Evolutionary conservation across 768 basidiomycete species (phyloP).

Genomic region (Exidia glandulosa): DNA sequence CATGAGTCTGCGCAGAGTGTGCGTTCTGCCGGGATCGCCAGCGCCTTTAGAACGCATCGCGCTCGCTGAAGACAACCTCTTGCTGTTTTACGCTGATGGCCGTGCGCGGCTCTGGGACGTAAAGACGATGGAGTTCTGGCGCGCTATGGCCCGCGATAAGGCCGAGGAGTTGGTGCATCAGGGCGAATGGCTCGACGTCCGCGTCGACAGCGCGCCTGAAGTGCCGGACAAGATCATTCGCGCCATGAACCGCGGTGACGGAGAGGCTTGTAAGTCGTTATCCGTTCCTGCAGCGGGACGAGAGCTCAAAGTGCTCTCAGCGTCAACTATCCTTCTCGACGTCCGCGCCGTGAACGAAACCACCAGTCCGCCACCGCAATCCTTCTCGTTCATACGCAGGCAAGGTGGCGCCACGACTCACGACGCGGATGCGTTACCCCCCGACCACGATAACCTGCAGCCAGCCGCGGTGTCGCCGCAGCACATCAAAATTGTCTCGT

Average conservation of each 20-base stretch:
- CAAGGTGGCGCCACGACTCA: neutral
- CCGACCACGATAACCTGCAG: neutral
- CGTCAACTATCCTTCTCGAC: constrained; percentile 19
- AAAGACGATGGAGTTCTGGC: constrained; percentile 69
- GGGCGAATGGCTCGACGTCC: constrained; percentile 70
- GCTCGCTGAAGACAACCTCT: constrained; percentile 53
- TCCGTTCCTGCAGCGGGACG: too few species aligned
- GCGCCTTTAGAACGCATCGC: constrained; percentile 53
- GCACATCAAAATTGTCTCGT: constrained; percentile 35
- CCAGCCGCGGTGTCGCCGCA: constrained; percentile 6
- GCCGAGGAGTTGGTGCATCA: constrained; percentile 62
- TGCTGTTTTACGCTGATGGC: constrained; percentile 65
- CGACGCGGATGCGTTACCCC: too few species aligned
- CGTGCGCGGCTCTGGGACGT: constrained; percentile 83
- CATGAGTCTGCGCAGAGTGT: constrained; percentile 37
- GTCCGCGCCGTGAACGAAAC: neutral
- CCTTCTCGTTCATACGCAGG: constrained; percentile 6
- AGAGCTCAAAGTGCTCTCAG: neutral
- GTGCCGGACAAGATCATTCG: neutral
- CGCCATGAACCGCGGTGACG: neutral
- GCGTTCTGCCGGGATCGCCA: constrained; percentile 72
- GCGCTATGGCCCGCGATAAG: constrained; percentile 68
- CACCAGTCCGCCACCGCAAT: constrained; percentile 2
- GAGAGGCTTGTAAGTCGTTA: constrained; percentile 1
- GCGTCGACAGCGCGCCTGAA: constrained; percentile 4